These are phyloP conservation scores for Aureoboletus auriporus DNA, from an alignment of 768 basidiomycete species.

Conservation along the genomic window DNA sequence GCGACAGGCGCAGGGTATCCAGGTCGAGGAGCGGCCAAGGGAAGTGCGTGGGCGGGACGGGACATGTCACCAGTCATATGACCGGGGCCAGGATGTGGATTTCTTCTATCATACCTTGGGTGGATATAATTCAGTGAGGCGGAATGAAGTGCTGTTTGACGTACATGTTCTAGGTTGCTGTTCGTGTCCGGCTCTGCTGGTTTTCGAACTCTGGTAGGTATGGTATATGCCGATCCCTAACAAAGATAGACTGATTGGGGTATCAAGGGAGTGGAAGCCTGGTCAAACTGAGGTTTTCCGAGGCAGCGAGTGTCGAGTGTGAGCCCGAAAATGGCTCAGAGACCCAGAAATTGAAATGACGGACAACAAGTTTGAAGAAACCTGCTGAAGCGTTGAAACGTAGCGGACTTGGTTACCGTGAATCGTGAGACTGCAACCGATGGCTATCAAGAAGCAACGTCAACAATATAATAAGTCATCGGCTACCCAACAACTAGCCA, in stretches of 20 bases:
- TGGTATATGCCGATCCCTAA: constrained; percentile 1
- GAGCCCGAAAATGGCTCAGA: constrained; percentile 11
- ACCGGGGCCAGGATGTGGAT: constrained; percentile 51
- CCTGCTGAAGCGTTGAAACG: background rate
- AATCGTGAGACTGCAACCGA: constrained; percentile 11
- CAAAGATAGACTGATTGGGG: constrained; percentile 3
- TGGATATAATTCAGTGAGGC: constrained; percentile 5
- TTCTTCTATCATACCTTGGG: constrained; percentile 56
- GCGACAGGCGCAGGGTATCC: constrained; percentile 71
- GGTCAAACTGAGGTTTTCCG: constrained; percentile 13
- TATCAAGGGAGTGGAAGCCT: constrained; percentile 31
- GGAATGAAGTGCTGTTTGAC: constrained; percentile 25
- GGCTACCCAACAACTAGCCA: no score
- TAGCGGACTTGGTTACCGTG: constrained; percentile 15
- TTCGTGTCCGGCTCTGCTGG: constrained; percentile 49
- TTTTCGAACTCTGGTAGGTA: constrained; percentile 28
- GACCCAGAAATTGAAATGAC: background rate
- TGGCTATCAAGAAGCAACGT: constrained; percentile 11
- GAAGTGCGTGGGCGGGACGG: constrained; percentile 30
- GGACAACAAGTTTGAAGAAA: background rate
- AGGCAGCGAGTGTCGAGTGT: constrained; percentile 18
- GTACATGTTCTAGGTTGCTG: constrained; percentile 63
- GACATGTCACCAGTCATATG: constrained; percentile 37
- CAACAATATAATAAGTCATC: no score
- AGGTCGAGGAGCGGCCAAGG: constrained; percentile 66